Percentiles rank a stretch among this genome's conserved stretches.
These are phyloP conservation scores for Clonostachys solani DNA, from an alignment of 2,329 filamentous ascomycete species.

Conservation along the genomic window DNA sequence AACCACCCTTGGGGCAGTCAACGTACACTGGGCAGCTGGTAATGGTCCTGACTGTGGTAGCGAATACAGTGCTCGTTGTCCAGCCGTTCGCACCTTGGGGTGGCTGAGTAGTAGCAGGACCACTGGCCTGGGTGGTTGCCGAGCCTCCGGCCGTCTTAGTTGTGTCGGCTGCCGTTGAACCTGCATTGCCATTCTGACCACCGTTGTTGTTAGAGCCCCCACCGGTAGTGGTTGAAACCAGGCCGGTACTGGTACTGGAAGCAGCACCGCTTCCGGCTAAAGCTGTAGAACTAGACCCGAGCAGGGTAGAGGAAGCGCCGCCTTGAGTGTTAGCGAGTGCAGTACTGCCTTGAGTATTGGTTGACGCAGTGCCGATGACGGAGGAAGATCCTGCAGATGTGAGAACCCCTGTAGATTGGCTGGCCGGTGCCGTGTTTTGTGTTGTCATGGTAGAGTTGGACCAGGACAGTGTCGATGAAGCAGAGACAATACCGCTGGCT, in stretches of 20 bases:
- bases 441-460: conserved; percentile 41
- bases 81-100: background rate
- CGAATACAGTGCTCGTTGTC: conserved; percentile 32
- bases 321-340: no score
- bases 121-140: background rate
- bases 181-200: background rate
- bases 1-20: conserved; percentile 27
- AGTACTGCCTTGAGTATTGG: no score
- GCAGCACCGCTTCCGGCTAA: no score
- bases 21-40: conserved; percentile 46
- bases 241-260: background rate
- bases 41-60: conserved; percentile 43
- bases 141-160: no score
- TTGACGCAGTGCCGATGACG: no score
- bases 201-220: conserved; percentile 1
- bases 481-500: no score
- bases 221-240: background rate
- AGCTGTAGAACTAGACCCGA: no score
- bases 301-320: no score
- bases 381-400: no score
- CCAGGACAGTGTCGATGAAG: conserved; percentile 28
- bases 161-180: no score
- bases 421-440: no score
- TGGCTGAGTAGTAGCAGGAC: background rate
- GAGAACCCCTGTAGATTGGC: no score